These are phyloP conservation scores for Aspergillus bridgeri DNA, from an alignment of 495 filamentous ascomycete genomes.

Conservation along the genomic window DNA sequence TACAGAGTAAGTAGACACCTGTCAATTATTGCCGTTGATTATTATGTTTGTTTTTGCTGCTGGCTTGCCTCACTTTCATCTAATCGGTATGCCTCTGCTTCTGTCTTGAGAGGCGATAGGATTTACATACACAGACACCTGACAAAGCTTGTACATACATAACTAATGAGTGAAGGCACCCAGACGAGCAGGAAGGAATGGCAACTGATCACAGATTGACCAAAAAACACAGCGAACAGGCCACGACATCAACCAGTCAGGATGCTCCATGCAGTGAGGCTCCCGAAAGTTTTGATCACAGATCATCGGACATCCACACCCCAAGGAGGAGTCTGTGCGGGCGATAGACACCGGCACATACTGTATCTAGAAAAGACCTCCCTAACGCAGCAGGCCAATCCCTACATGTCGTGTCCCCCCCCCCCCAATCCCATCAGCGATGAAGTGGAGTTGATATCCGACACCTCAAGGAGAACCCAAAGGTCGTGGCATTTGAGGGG, in stretches of 20 bases:
- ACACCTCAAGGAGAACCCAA: too few relatives aligned
- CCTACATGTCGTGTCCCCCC: too few relatives aligned
- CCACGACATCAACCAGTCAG: neutral
- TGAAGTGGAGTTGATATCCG: neutral
- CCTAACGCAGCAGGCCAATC: too few relatives aligned
- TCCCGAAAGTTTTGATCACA: neutral
- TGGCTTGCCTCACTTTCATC: neutral
- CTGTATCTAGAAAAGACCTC: neutral
- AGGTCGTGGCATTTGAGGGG: too few relatives aligned
- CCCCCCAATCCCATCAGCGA: neutral
- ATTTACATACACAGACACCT: too few relatives aligned
- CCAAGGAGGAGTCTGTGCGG: neutral
- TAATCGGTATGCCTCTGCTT: neutral
- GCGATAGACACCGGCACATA: neutral
- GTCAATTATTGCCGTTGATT: neutral
- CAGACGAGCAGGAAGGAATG: neutral
- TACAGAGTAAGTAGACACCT: neutral
- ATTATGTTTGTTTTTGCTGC: too few relatives aligned
- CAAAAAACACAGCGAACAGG: neutral
- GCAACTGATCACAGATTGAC: neutral
- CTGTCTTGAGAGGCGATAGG: neutral
- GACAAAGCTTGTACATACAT: too few relatives aligned
- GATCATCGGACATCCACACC: neutral
- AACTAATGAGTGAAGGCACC: neutral
- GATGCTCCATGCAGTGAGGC: neutral